phyloP scores from a whole-genome alignment of 495 filamentous ascomycete genomes.

The Aspergillus affinis region DNA sequence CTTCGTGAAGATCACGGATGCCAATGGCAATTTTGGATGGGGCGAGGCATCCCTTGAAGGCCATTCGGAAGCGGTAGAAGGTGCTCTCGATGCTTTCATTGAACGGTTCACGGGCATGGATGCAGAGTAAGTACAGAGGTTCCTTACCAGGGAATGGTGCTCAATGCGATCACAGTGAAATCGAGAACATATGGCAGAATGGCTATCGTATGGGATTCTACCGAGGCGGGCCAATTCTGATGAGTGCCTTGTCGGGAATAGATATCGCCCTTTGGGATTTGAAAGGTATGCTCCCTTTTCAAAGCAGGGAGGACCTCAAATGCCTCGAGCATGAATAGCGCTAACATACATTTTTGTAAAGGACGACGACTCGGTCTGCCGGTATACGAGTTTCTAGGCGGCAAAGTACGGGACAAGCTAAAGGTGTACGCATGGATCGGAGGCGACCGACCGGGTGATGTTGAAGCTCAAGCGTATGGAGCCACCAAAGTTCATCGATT shows the following conservation, averaged over 20 bases:
- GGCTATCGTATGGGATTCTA: constrained; percentile 72
- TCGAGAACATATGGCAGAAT: constrained; percentile 79
- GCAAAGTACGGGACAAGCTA: constrained; percentile 69
- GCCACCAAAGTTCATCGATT: too few relatives aligned
- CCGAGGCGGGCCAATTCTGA: constrained; percentile 78
- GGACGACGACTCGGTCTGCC: constrained; percentile 59
- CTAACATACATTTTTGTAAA: too few relatives aligned
- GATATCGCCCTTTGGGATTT: constrained; percentile 82
- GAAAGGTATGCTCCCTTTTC: constrained; percentile 34
- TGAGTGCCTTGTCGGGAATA: constrained; percentile 74
- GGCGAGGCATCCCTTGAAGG: constrained; percentile 77
- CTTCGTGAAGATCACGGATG: constrained; percentile 73
- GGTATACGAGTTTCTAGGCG: constrained; percentile 70
- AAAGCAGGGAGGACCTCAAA: too few relatives aligned
- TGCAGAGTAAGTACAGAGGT: constrained; percentile 58
- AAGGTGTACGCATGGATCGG: constrained; percentile 82
- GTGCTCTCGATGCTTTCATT: constrained; percentile 66
- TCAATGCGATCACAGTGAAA: constrained; percentile 51
- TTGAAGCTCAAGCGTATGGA: constrained; percentile 36
- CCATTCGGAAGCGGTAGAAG: constrained; percentile 73
- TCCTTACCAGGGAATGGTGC: not conserved
- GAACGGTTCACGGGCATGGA: constrained; percentile 65
- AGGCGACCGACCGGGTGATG: constrained; percentile 70
- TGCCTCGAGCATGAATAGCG: too few relatives aligned
- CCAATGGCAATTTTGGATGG: constrained; percentile 65